Conservation (phyloP, 495 filamentous ascomycete species). For the Lichenothelia convexa region DNA sequence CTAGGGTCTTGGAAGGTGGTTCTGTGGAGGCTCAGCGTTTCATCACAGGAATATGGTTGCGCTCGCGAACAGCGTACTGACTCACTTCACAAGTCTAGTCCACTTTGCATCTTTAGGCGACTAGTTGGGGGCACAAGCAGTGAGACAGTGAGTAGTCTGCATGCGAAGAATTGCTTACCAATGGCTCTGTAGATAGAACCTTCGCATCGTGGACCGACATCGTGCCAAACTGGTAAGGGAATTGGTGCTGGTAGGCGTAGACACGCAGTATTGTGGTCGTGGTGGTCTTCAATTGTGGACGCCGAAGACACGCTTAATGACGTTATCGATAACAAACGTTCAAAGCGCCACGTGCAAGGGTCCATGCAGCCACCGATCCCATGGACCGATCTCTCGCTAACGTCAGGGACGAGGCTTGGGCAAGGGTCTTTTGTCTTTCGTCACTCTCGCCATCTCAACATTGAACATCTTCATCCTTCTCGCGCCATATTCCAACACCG, state of each 20-base stretch:
- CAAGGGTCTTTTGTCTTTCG: neutral
- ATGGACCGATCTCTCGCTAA: no score
- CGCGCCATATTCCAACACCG: neutral
- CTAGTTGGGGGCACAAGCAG: constrained; percentile 10
- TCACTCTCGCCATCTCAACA: neutral
- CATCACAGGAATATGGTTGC: no score
- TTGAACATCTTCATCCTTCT: neutral
- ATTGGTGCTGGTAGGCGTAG: no score
- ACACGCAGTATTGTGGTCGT: no score
- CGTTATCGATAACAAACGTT: no score
- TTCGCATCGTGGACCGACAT: constrained; percentile 4
- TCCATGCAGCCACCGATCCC: no score
- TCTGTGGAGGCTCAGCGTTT: constrained; percentile 5
- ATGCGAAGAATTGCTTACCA: constrained; percentile 10
- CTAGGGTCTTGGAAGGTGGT: constrained; percentile 14
- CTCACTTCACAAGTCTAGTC: constrained; percentile 10
- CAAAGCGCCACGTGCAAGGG: no score
- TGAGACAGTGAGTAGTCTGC: neutral
- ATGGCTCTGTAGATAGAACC: constrained; percentile 14
- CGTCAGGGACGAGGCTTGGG: no score
- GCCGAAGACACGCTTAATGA: no score
- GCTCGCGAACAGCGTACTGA: no score
- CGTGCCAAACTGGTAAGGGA: no score
- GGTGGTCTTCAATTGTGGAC: no score
- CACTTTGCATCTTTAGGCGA: constrained; percentile 14